phyloP scores from a whole-genome alignment of 2,329 filamentous ascomycete genomes.

The Fusarium mangiferae region DNA sequence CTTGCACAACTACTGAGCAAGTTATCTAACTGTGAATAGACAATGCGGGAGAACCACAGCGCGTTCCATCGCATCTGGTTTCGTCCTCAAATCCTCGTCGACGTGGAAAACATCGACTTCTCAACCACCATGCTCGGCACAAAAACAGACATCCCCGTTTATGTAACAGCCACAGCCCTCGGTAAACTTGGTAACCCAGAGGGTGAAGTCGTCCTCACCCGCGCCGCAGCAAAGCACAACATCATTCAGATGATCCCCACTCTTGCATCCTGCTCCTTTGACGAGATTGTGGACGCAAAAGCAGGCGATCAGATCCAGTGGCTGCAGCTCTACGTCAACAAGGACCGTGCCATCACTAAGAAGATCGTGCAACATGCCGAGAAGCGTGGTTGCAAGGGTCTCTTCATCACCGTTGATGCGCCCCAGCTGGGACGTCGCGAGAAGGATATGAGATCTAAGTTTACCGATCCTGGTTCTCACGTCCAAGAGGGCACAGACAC shows the following conservation, averaged over 20 bases:
- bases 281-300: conserved; percentile 92
- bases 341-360: conserved; percentile 89
- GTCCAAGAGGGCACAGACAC: conserved; percentile 82
- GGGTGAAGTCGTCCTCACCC: conserved; percentile 91
- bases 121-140: conserved; percentile 94
- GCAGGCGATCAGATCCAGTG: conserved; percentile 87
- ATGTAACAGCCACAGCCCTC: conserved; percentile 94
- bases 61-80: conserved; percentile 99
- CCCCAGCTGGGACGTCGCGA: conserved; percentile 94
- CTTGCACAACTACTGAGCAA: neutral
- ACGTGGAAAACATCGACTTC: conserved; percentile 88
- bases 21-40: conserved; percentile 61
- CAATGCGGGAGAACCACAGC: conserved; percentile 92
- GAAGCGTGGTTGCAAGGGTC: conserved; percentile 87
- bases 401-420: conserved; percentile 98
- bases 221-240: conserved; percentile 84
- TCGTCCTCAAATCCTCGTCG: conserved; percentile 85
- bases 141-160: conserved; percentile 87
- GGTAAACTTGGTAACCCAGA: conserved; percentile 95
- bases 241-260: conserved; percentile 99
- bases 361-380: conserved; percentile 93
- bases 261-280: conserved; percentile 94
- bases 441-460: conserved; percentile 98
- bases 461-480: conserved; percentile 82
- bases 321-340: conserved; percentile 98